Base-by-base conservation (phyloP, 1,139 yeast genomes). In the Lizanozyma gosingica region DNA sequence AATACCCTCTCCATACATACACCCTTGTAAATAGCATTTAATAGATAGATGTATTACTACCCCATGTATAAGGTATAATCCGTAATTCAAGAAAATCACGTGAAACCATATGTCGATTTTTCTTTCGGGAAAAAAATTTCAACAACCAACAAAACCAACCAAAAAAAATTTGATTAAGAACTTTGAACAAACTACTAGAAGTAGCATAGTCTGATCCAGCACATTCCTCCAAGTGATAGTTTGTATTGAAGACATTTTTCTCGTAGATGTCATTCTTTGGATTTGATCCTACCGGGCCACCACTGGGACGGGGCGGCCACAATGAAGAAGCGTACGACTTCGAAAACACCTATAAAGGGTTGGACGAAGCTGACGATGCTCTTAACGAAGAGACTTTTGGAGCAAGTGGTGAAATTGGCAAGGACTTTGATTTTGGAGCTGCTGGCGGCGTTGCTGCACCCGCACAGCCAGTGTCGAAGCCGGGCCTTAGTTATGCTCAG, bases 331-430 rank as follows among this genome's bases (percentile, higher is more conserved):
- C 65, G 3, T 76, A 73, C 51, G 94, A 84, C 54, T 88, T 85
- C 55, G 94, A 86, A 51, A 94, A 87, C 40, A 81, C 94, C 15
- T 85, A 84, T 56, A 86, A 83, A 47, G 90, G 90, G 3, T 71
- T 83, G 43, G 73, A 72, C 37, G 94, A 83, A 47, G 80, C 76
- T 33, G 88, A 82, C 44, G 97, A 88, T 57, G 88, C 81, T 40
- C 69, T 86, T 53, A 90, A 90, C 56, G 84, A 80, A 46, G 95
- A 86, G 55, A 90, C 97, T 1, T 90, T 90, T 64, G 71, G 65
- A 38, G 69, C 63, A 41, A 65, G 72, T 6, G 72, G 60, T 29
- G 63, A 69, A 4, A 61, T 82, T 38, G 83, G 87, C 39, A 76
- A 78, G 45, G 92, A 86, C 54, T 87, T 85, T 56, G 80, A 80